Conservation (phyloP, 2,329 filamentous ascomycete species). For the Penicillium sp. region DNA sequence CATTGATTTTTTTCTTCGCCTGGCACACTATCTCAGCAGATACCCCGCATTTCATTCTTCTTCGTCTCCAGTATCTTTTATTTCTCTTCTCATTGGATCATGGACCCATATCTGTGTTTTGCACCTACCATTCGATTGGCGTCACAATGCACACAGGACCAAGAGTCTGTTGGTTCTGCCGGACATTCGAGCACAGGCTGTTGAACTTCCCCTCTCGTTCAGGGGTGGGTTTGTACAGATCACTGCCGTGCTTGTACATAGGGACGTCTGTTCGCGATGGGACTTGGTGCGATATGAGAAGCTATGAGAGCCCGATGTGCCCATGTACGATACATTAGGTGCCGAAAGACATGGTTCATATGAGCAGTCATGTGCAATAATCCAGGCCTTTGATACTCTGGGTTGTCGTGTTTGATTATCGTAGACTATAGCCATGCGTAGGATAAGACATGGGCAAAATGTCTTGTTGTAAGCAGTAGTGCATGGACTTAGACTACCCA, state of each 20-base stretch:
- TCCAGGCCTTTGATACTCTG: slow-evolving; percentile 5
- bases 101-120: background rate
- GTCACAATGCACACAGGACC: background rate
- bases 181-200: background rate
- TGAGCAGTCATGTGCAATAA: background rate
- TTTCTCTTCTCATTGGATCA: background rate
- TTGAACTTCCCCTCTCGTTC: background rate
- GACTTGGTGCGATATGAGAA: background rate
- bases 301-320: background rate
- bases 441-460: too few relatives aligned
- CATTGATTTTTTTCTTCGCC: slow-evolving; percentile 16
- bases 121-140: background rate
- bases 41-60: slow-evolving; percentile 27
- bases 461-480: too few relatives aligned
- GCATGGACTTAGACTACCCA: too few relatives aligned
- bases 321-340: slow-evolving; percentile 4
- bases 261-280: background rate
- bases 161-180: background rate
- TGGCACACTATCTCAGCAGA: slow-evolving; percentile 28
- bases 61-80: background rate
- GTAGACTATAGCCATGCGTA: background rate
- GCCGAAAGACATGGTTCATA: background rate
- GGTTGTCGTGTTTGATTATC: background rate
- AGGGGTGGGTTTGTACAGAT: background rate
- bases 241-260: background rate